phyloP scores from a whole-genome alignment of 2,329 filamentous ascomycete species.

The Hypomyces rosellus region DNA sequence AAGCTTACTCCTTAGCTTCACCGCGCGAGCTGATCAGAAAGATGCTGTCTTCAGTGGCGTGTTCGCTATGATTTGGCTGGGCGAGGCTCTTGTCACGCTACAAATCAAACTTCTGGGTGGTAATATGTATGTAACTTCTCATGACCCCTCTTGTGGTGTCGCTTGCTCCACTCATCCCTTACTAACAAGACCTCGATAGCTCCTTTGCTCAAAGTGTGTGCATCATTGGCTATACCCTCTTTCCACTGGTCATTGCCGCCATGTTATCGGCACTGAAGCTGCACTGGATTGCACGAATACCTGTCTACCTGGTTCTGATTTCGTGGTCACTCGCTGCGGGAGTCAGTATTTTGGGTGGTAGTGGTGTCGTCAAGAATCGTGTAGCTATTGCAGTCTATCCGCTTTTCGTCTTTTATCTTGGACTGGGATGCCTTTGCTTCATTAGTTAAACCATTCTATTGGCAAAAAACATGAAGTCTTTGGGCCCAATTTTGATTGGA shows the following conservation, averaged over 20 bases:
- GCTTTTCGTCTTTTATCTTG: conserved; percentile 89
- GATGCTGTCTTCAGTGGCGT: conserved; percentile 91
- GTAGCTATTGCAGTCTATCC: conserved; percentile 93
- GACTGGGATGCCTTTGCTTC: conserved; percentile 90
- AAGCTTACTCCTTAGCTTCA: conserved; percentile 79
- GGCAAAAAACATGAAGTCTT: background rate
- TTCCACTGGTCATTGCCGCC: conserved; percentile 89
- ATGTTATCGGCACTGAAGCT: conserved; percentile 79
- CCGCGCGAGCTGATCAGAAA: conserved; percentile 71
- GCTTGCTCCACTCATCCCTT: background rate
- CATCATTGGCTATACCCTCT: conserved; percentile 97
- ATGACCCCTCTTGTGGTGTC: background rate
- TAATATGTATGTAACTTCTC: conserved; percentile 69
- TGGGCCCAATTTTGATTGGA: background rate
- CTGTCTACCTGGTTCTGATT: conserved; percentile 82
- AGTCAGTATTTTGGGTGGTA: conserved; percentile 91
- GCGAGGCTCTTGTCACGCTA: conserved; percentile 91
- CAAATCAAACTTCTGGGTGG: conserved; percentile 96
- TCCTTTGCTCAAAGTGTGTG: conserved; percentile 97
- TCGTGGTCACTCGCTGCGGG: conserved; percentile 92
- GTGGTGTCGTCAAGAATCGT: conserved; percentile 89
- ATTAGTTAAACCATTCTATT: conserved; percentile 60
- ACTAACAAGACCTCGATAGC: conserved; percentile 41
- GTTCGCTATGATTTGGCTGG: conserved; percentile 95
- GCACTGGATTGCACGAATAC: conserved; percentile 75